Percentiles rank a stretch among this genome's conserved stretches.
These are phyloP conservation scores for Alternaria solani DNA, from an alignment of 2,329 filamentous ascomycete species.

Conservation along the genomic window DNA sequence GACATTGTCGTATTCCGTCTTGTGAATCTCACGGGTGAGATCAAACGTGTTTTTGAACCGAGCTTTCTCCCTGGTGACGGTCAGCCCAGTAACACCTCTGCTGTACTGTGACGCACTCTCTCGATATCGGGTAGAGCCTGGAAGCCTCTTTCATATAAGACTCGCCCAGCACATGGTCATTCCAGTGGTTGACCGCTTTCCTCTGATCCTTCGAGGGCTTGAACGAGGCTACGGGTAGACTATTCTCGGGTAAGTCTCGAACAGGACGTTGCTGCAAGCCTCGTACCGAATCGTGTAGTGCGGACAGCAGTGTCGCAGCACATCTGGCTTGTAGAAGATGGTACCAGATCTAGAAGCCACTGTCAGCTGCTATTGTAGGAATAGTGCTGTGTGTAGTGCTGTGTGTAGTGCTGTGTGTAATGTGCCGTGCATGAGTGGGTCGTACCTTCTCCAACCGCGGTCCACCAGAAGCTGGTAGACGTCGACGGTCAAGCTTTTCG, in stretches of 20 bases:
- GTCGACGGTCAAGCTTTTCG: conserved; percentile 66
- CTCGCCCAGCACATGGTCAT: conserved; percentile 73
- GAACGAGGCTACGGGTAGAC: conserved; percentile 71
- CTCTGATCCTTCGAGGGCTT: conserved; percentile 75
- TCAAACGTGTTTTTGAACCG: conserved; percentile 73
- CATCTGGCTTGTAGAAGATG: conserved; percentile 80
- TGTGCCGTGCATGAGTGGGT: conserved; percentile 13
- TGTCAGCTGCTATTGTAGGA: conserved; percentile 17
- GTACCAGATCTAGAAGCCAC: conserved; percentile 56
- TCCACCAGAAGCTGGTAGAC: conserved; percentile 78
- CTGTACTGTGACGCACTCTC: conserved; percentile 60
- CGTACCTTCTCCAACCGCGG: conserved; percentile 78
- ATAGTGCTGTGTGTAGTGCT: conserved; percentile 12
- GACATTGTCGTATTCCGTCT: conserved; percentile 66
- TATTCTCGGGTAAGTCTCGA: conserved; percentile 31
- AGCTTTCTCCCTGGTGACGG: conserved; percentile 59
- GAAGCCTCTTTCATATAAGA: conserved; percentile 71
- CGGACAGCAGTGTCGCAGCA: conserved; percentile 83
- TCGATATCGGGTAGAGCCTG: conserved; percentile 70
- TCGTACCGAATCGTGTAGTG: conserved; percentile 78
- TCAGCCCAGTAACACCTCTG: conserved; percentile 8
- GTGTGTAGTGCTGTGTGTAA: conserved; percentile 14
- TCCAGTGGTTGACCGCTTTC: conserved; percentile 79
- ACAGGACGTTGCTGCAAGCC: neutral
- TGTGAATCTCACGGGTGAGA: conserved; percentile 72